Percentiles rank a stretch among this genome's conserved stretches.
Evolutionary conservation across 2,329 filamentous ascomycete genomes (phyloP).

Genomic region (Ophiostoma pallidulum): DNA sequence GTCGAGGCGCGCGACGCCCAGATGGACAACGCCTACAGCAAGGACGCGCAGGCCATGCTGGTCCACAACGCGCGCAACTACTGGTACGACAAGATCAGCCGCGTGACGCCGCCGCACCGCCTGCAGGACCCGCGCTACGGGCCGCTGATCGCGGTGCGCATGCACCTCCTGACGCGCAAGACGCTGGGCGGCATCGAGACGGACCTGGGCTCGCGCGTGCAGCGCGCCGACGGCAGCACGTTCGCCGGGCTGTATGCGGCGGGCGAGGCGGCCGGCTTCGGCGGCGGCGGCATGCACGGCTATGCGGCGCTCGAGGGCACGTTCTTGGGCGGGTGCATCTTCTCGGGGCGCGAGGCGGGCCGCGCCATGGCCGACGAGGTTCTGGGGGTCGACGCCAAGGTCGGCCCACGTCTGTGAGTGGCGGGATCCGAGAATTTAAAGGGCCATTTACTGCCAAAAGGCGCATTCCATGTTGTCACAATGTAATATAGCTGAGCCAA

Average conservation of each 20-base stretch:
- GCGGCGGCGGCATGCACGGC: conserved; percentile 52
- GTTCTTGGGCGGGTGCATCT: conserved; percentile 54
- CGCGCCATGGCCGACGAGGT: conserved; percentile 43
- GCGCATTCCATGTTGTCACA: no score
- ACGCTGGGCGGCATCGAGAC: conserved; percentile 53
- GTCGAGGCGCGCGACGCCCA: conserved; percentile 47
- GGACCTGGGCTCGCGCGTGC: conserved; percentile 46
- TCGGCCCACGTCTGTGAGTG: background rate
- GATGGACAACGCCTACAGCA: conserved; percentile 46
- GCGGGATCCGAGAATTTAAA: no score
- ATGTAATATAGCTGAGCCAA: no score
- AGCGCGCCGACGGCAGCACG: conserved; percentile 35
- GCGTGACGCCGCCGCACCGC: conserved; percentile 44
- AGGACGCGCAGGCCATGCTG: conserved; percentile 54
- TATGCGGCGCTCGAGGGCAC: conserved; percentile 54
- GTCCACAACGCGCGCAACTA: conserved; percentile 47
- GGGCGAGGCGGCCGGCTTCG: conserved; percentile 51
- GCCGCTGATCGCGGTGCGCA: conserved; percentile 49
- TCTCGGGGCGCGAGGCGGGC: conserved; percentile 49
- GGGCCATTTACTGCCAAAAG: no score
- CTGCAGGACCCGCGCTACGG: conserved; percentile 46
- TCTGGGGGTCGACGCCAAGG: conserved; percentile 7
- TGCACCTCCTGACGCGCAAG: conserved; percentile 54
- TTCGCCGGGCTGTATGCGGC: conserved; percentile 51
- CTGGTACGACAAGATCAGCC: conserved; percentile 42